These are phyloP conservation scores for Tylopilus sp. DNA, from an alignment of 1,284 basidiomycete species.

Conservation along the genomic window DNA sequence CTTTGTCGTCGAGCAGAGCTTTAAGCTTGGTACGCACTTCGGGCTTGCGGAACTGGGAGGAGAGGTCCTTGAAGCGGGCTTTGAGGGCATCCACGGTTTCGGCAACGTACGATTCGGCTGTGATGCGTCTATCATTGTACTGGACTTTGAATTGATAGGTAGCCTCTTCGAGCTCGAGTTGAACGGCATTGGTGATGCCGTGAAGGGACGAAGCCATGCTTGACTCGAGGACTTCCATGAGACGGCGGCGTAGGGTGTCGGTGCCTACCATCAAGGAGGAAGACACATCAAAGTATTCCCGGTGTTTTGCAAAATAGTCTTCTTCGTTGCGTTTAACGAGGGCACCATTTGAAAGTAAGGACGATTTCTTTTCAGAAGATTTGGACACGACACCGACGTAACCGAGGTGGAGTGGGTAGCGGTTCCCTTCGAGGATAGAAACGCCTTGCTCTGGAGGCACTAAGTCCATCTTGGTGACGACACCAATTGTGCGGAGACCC, in stretches of 20 bases:
- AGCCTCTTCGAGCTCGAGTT: slow-evolving; percentile 96
- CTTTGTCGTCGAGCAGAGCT: slow-evolving; percentile 93
- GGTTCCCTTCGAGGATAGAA: slow-evolving; percentile 86
- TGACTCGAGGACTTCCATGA: slow-evolving; percentile 98
- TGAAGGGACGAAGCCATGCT: slow-evolving; percentile 97
- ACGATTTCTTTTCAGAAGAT: slow-evolving; percentile 61
- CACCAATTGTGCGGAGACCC: slow-evolving; percentile 95
- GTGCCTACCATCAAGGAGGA: slow-evolving; percentile 90
- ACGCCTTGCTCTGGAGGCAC: slow-evolving; percentile 90
- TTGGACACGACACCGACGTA: slow-evolving; percentile 99
- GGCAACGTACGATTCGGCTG: slow-evolving; percentile 97
- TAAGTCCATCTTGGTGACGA: slow-evolving; percentile 99
- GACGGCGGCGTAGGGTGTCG: slow-evolving; percentile 85
- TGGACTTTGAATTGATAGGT: slow-evolving; percentile 99
- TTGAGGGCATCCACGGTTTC: slow-evolving; percentile 97
- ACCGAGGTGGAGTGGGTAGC: slow-evolving; percentile 97
- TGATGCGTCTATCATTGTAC: slow-evolving; percentile 97
- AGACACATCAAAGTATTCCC: slow-evolving; percentile 78
- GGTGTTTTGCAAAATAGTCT: slow-evolving; percentile 83
- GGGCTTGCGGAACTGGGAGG: slow-evolving; percentile 89
- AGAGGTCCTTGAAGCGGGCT: slow-evolving; percentile 90
- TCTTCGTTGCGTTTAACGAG: slow-evolving; percentile 80
- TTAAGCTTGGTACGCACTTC: slow-evolving; percentile 92
- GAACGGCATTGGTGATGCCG: slow-evolving; percentile 96
- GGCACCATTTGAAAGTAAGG: slow-evolving; percentile 56